Evolutionary conservation across 331 rosid species (phyloP).

Genomic region (Erythrophleum ivorense): DNA sequence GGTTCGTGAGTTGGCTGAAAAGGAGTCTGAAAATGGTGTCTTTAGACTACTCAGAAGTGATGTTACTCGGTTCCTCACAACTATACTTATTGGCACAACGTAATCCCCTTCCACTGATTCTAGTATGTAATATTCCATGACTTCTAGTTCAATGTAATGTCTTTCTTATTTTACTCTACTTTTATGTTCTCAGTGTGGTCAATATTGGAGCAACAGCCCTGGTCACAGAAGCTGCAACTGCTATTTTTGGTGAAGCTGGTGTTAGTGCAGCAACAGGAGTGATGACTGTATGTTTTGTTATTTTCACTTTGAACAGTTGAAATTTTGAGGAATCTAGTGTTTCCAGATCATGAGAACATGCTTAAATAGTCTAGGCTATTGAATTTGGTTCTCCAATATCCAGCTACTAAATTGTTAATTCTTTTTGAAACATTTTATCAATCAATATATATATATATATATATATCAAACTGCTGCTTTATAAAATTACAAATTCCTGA

Average conservation of each 20-base stretch:
- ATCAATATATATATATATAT: background rate
- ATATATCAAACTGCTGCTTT: background rate
- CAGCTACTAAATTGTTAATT: slow-evolving; percentile 35
- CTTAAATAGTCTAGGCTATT: slow-evolving; percentile 31
- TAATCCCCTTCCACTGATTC: slow-evolving; percentile 51
- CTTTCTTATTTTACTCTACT: slow-evolving; percentile 56
- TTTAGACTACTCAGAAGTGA: slow-evolving; percentile 91
- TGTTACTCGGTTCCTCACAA: slow-evolving; percentile 95
- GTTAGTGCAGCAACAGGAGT: slow-evolving; percentile 98
- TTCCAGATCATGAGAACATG: slow-evolving; percentile 28
- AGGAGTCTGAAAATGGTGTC: slow-evolving; percentile 93
- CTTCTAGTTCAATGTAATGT: slow-evolving; percentile 25
- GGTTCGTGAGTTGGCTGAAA: slow-evolving; percentile 98
- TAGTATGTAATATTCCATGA: slow-evolving; percentile 20
- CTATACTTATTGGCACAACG: slow-evolving; percentile 99
- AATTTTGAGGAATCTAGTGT: slow-evolving; percentile 23
- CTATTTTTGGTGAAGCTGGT: slow-evolving; percentile 97
- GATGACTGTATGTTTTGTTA: slow-evolving; percentile 84
- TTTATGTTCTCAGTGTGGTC: slow-evolving; percentile 75
- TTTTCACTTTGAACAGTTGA: slow-evolving; percentile 29
- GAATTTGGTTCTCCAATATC: slow-evolving; percentile 30
- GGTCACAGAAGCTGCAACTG: slow-evolving; percentile 93
- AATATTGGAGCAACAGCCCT: slow-evolving; percentile 98
- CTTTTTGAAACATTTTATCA: slow-evolving; percentile 29
- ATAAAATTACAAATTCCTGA: slow-evolving; percentile 46